Evolutionary conservation across 2,329 filamentous ascomycete species (phyloP).

Genomic region (Alternaria sp.): DNA sequence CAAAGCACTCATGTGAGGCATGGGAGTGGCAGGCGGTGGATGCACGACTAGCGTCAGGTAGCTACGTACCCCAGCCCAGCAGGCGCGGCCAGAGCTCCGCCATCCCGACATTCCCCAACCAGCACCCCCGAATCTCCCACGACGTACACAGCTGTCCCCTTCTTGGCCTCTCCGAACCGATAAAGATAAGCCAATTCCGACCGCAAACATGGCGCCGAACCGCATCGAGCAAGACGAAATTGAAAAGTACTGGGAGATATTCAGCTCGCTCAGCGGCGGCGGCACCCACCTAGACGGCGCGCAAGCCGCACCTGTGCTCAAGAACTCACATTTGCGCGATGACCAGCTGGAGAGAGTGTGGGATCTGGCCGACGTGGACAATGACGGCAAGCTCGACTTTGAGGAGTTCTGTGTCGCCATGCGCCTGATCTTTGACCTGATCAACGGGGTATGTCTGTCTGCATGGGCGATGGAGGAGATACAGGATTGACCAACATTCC

Average conservation of each 20-base stretch:
- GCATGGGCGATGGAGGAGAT: background rate
- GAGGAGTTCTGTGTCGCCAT: slow-evolving; percentile 99
- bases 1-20: background rate
- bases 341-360: slow-evolving; percentile 95
- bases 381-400: slow-evolving; percentile 96
- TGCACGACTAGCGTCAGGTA: background rate
- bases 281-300: slow-evolving; percentile 70
- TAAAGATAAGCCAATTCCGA: background rate
- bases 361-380: slow-evolving; percentile 97
- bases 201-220: slow-evolving; percentile 50
- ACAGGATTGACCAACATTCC: background rate
- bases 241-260: slow-evolving; percentile 82
- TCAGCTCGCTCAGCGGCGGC: slow-evolving; percentile 70
- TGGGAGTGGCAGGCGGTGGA: background rate
- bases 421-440: slow-evolving; percentile 94
- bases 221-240: slow-evolving; percentile 76
- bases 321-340: slow-evolving; percentile 74
- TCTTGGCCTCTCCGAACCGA: background rate
- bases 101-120: slow-evolving; percentile 17
- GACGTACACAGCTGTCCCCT: slow-evolving; percentile 1
- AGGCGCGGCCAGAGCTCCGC: slow-evolving; percentile 18
- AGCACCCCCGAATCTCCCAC: background rate
- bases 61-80: slow-evolving; percentile 9
- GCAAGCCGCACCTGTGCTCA: slow-evolving; percentile 73
- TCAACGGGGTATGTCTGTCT: slow-evolving; percentile 76